These are phyloP conservation scores for Mortierella polycephala DNA, from an alignment of 371 early-diverging fungal species.

Conservation along the genomic window DNA sequence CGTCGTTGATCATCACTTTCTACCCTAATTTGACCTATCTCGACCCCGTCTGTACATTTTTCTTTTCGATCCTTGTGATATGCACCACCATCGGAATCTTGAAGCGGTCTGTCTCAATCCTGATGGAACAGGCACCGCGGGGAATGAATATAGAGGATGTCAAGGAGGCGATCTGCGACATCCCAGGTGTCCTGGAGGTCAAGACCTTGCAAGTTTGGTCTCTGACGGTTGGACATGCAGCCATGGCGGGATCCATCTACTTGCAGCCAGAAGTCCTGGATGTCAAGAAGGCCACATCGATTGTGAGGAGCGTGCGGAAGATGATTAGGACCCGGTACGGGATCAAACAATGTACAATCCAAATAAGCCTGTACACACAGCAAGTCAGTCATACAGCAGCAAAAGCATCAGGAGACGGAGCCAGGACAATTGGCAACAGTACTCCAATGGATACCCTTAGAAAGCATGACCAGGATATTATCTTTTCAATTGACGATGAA, in stretches of 20 bases:
- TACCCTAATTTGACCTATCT: conserved; percentile 74
- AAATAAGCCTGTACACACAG: conserved; percentile 28
- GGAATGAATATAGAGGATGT: conserved; percentile 37
- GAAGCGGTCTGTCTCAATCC: conserved; percentile 61
- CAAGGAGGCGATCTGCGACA: conserved; percentile 39
- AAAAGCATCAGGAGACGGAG: background rate
- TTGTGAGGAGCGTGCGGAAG: conserved; percentile 13
- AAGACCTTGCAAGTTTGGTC: conserved; percentile 45
- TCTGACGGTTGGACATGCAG: conserved; percentile 35
- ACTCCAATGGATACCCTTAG: conserved; percentile 22
- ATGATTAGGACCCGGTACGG: conserved; percentile 30
- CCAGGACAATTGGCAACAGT: background rate
- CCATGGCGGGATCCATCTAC: conserved; percentile 23
- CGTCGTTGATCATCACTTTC: conserved; percentile 78
- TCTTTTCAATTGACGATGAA: conserved; percentile 50
- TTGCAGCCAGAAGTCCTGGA: conserved; percentile 43
- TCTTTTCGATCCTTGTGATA: conserved; percentile 84
- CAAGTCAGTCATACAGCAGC: background rate
- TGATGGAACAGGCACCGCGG: conserved; percentile 64
- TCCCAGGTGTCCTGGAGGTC: conserved; percentile 49
- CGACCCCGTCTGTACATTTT: conserved; percentile 89
- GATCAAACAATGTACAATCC: conserved; percentile 37
- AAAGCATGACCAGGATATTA: conserved; percentile 44
- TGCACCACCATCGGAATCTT: conserved; percentile 72
- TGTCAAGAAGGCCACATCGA: conserved; percentile 10